Conservation (phyloP, 1,284 basidiomycete genomes). For the Kwoniella shivajii region DNA sequence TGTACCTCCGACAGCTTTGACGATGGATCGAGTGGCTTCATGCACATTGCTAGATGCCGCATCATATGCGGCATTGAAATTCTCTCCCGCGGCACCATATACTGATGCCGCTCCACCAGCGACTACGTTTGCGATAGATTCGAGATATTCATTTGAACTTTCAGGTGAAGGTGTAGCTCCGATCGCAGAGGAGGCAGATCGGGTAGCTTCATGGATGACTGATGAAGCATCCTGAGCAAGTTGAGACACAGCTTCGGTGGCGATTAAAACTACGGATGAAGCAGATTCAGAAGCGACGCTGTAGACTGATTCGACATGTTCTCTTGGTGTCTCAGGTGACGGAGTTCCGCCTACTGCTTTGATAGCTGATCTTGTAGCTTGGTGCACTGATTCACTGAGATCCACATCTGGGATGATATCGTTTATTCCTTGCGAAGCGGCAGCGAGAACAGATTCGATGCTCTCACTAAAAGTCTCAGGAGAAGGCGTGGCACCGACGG, state of each 20-base stretch:
- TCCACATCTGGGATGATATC: constrained; percentile 9
- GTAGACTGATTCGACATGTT: constrained; percentile 21
- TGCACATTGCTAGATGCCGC: constrained; percentile 12
- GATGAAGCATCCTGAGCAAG: constrained; percentile 15
- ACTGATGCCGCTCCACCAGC: constrained; percentile 15
- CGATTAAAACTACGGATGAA: constrained; percentile 10
- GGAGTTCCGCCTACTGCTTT: constrained; percentile 27
- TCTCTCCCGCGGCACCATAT: constrained; percentile 14
- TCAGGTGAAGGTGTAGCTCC: constrained; percentile 28
- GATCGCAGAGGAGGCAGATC: constrained; percentile 18
- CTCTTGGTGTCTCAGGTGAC: constrained; percentile 26
- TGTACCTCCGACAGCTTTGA: constrained; percentile 22
- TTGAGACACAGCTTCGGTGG: constrained; percentile 6
- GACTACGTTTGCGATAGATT: constrained; percentile 16
- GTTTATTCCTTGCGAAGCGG: constrained; percentile 5
- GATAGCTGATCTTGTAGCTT: constrained; percentile 19
- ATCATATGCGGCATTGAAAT: constrained; percentile 3
- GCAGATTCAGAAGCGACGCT: constrained; percentile 14
- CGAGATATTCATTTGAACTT: constrained; percentile 15
- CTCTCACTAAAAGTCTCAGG: constrained; percentile 27
- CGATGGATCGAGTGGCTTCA: constrained; percentile 23
- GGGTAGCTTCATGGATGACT: constrained; percentile 22
- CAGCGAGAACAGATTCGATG: constrained; percentile 22
- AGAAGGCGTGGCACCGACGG: constrained; percentile 31
- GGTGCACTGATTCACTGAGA: constrained; percentile 16